phyloP scores from a whole-genome alignment of 139 green algal species.

The Chlamydomonas incerta region DNA sequence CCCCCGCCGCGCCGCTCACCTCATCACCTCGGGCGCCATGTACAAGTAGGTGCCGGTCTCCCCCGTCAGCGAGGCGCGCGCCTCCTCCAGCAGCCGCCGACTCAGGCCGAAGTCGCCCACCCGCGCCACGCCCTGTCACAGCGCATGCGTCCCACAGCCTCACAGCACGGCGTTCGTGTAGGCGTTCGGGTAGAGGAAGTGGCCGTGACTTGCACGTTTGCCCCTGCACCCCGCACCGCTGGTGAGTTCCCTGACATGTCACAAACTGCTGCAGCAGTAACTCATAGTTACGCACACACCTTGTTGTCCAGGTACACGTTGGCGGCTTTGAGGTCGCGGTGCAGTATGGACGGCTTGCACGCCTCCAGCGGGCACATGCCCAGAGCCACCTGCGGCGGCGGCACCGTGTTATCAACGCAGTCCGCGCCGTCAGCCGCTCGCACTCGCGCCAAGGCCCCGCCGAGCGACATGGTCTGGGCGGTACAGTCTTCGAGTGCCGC shows the following conservation, averaged over 20 bases:
- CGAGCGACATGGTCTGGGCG: no score
- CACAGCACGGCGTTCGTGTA: neutral
- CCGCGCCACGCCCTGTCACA: conserved; percentile 62
- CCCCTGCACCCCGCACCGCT: no score
- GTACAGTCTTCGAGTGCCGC: no score
- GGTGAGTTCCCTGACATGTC: no score
- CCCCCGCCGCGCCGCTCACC: conserved; percentile 15
- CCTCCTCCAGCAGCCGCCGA: conserved; percentile 39
- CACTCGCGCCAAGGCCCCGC: no score
- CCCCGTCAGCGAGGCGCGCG: conserved; percentile 67
- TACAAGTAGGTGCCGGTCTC: conserved; percentile 93
- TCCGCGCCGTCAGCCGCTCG: no score
- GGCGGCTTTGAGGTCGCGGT: conserved; percentile 89
- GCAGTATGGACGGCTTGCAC: conserved; percentile 75
- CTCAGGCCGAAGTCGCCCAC: conserved; percentile 88
- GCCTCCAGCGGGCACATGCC: conserved; percentile 75
- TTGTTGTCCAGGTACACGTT: conserved; percentile 79
- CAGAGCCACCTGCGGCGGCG: conserved; percentile 58
- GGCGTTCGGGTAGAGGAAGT: neutral
- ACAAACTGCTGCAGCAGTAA: no score
- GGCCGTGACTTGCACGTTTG: neutral
- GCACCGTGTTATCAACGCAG: no score
- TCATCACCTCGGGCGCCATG: conserved; percentile 90
- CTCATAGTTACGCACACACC: no score
- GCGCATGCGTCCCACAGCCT: no score